Base-by-base conservation (phyloP, 2,329 filamentous ascomycete genomes). In the Fusarium caatingaense region DNA sequence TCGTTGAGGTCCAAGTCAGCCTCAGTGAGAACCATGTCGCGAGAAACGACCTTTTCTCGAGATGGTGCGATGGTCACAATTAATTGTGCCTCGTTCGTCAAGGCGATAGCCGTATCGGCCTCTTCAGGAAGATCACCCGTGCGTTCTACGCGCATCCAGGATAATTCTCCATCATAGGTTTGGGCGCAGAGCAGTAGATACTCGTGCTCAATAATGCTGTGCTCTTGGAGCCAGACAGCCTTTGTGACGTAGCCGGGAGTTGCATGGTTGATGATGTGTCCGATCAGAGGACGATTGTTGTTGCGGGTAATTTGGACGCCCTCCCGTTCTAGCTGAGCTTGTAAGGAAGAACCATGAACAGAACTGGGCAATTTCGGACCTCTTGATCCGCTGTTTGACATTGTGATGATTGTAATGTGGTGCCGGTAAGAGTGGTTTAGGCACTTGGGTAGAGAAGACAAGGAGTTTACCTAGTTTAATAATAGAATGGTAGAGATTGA, bases 311-410 rank as follows among this genome's bases (percentile, higher is more conserved):
- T 45, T 8, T 3, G 5, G 4, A 12, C 51, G 2, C 51, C 40
- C 20, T 55, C 51, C 16, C 40, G 45, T 45, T 55, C 20, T 25
- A 55, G 27, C 51, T 55, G 51, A 32, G 27, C 27, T 45, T 55
- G 51, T 18, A 55, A 8, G 2, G 40, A 55, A 8, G 51, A 55
- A 5, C 51, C 51, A 5, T 23, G 11, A 16, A 45, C 3, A 1
- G 40, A n/a, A 34, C 18, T 1, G 12, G 51, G 51, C 8, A 55
- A 12, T 16, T 40, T 40, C 32, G 51, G 51, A 12, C 51, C 51
- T 20, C 20, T 55, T 15, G 51, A 55, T n/a, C n/a, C n/a, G n/a
- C n/a, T n/a, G 16, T 55, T 25, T 12, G 51, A 45, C 51, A 55
- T 54, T n/a, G 10, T 44, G 3, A 2, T 15, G 27, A 3, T 12